phyloP scores from a whole-genome alignment of 306 rosid species.

The Rosa persica region DNA sequence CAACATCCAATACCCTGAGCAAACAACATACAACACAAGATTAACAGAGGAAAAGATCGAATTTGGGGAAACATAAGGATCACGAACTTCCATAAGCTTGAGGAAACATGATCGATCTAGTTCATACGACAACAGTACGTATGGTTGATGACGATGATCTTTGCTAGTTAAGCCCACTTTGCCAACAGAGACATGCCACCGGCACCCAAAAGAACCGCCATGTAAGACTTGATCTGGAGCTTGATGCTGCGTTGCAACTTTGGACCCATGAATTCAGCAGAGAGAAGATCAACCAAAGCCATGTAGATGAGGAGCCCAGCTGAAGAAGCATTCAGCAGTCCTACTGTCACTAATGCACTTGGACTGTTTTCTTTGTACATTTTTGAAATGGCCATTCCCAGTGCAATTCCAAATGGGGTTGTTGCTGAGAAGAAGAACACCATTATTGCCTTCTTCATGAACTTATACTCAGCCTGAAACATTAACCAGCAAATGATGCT shows the following conservation, averaged over 20 bases:
- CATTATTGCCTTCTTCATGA: conserved; percentile 52
- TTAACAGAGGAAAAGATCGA: background rate
- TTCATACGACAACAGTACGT: background rate
- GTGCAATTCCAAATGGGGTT: conserved; percentile 73
- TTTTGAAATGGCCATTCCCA: conserved; percentile 55
- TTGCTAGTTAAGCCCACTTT: conserved; percentile 55
- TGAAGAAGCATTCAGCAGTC: conserved; percentile 68
- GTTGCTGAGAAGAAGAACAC: conserved; percentile 71
- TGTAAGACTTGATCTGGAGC: conserved; percentile 60
- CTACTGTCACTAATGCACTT: conserved; percentile 51
- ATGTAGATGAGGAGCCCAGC: conserved; percentile 76
- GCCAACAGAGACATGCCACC: conserved; percentile 79
- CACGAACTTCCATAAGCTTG: background rate
- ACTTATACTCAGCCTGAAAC: conserved; percentile 57
- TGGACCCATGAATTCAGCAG: conserved; percentile 71
- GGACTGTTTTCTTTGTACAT: conserved; percentile 65
- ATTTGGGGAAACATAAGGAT: background rate
- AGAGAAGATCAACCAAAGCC: conserved; percentile 75
- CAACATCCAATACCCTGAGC: too few relatives aligned
- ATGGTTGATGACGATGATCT: background rate
- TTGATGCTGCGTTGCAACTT: conserved; percentile 56
- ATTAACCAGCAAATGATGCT: background rate
- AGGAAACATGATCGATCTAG: background rate
- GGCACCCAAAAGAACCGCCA: conserved; percentile 62
- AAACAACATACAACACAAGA: background rate